These are phyloP conservation scores for Coemansia sp. DNA, from an alignment of 371 early-diverging fungal species.

Conservation along the genomic window DNA sequence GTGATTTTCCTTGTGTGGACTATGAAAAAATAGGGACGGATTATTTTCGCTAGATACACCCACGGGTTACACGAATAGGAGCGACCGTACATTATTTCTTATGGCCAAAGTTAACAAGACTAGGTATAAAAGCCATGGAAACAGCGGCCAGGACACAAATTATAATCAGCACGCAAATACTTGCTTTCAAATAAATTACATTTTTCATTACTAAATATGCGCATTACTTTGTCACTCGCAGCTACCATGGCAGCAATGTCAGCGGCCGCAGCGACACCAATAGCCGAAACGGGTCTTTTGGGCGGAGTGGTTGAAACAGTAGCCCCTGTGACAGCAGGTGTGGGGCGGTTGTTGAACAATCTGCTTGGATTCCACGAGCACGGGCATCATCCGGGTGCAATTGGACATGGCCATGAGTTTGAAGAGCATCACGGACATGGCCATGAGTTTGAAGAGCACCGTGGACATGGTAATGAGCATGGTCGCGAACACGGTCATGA, in stretches of 20 bases:
- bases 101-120: background rate
- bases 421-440: background rate
- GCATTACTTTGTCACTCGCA: constrained; percentile 22
- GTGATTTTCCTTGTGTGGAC: background rate
- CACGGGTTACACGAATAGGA: background rate
- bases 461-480: background rate
- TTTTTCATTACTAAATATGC: constrained; percentile 7
- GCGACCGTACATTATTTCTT: background rate
- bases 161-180: background rate
- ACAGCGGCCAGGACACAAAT: background rate
- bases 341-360: constrained; percentile 10
- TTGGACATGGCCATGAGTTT: background rate
- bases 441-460: background rate
- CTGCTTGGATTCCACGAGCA: constrained; percentile 5
- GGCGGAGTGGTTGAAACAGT: constrained; percentile 23
- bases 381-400: background rate
- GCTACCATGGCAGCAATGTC: constrained; percentile 19
- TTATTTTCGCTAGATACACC: too few species aligned
- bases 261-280: constrained; percentile 14
- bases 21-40: background rate
- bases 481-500: background rate
- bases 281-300: constrained; percentile 10
- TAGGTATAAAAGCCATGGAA: background rate
- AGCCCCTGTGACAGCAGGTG: constrained; percentile 12
- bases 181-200: background rate